phyloP scores from a whole-genome alignment of 495 filamentous ascomycete genomes.

The Hypomontagnella submonticulosa region DNA sequence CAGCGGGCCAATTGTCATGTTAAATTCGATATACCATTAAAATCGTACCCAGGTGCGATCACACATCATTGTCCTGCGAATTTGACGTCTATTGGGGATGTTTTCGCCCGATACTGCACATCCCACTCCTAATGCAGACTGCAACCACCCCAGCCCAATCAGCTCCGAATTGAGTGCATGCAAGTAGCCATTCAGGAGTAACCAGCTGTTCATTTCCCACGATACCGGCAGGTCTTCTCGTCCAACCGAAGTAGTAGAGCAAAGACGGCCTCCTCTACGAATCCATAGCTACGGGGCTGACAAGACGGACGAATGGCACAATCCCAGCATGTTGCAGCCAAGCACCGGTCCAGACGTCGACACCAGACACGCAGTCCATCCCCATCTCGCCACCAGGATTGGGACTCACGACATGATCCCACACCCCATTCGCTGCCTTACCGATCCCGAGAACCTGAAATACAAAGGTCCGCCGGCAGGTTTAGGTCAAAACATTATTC shows the following conservation, averaged over 20 bases:
- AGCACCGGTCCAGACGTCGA: constrained; percentile 49
- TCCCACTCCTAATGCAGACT: constrained; percentile 51
- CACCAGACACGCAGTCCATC: constrained; percentile 50
- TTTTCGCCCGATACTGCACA: constrained; percentile 50
- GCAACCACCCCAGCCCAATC: constrained; percentile 45
- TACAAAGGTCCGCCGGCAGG: constrained; percentile 46
- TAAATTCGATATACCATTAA: constrained; percentile 19
- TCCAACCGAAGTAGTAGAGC: constrained; percentile 45
- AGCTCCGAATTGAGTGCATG: constrained; percentile 43
- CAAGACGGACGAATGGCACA: constrained; percentile 57
- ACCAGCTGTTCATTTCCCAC: constrained; percentile 49
- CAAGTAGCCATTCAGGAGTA: constrained; percentile 51
- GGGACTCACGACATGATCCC: constrained; percentile 50
- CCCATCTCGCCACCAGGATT: constrained; percentile 53
- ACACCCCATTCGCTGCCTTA: constrained; percentile 57
- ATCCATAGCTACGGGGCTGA: constrained; percentile 52
- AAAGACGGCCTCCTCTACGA: constrained; percentile 43
- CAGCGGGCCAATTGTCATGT: constrained; percentile 32
- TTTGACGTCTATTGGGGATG: constrained; percentile 47
- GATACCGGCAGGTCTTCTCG: constrained; percentile 46
- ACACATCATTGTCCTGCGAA: constrained; percentile 42
- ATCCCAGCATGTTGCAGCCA: constrained; percentile 48
- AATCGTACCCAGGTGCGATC: constrained; percentile 41
- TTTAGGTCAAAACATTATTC: constrained; percentile 38
- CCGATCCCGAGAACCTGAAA: constrained; percentile 46